A percentile compares a stretch with the other conserved stretches of the same genome.
These are phyloP conservation scores for Neltuma alba DNA, from an alignment of 306 rosid species.

Conservation along the genomic window DNA sequence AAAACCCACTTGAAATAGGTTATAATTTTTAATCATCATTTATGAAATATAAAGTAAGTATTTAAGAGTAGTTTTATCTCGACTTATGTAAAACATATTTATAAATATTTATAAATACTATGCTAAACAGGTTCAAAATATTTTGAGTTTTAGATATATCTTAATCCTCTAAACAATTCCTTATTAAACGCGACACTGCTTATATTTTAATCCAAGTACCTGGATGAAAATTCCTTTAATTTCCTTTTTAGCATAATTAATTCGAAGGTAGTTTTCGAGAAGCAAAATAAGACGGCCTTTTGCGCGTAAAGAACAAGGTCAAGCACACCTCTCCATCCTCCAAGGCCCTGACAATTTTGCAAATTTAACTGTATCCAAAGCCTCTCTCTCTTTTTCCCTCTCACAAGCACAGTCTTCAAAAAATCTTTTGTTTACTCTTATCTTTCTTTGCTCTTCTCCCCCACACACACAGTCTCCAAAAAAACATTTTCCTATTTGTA, in stretches of 20 bases:
- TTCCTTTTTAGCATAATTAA: not conserved
- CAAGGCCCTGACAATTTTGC: slow-evolving; percentile 28
- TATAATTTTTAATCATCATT: too few relatives aligned
- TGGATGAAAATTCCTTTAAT: not conserved
- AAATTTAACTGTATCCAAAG: not conserved
- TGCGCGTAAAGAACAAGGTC: slow-evolving; percentile 38
- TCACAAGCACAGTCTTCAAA: slow-evolving; percentile 59
- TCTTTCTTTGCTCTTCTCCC: slow-evolving; percentile 11
- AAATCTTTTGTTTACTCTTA: not conserved
- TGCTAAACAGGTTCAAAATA: too few relatives aligned
- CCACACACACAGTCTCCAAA: slow-evolving; percentile 60
- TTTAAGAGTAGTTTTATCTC: too few relatives aligned
- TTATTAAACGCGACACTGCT: not conserved
- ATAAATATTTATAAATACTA: too few relatives aligned
- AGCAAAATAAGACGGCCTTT: slow-evolving; percentile 67
- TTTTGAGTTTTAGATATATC: too few relatives aligned
- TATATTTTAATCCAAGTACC: not conserved
- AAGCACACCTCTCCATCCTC: slow-evolving; percentile 45
- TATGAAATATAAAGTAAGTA: too few relatives aligned
- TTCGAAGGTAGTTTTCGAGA: slow-evolving; percentile 27
- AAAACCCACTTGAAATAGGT: too few relatives aligned
- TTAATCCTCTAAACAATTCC: too few relatives aligned
- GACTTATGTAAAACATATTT: too few relatives aligned
- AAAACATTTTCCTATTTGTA: slow-evolving; percentile 17
- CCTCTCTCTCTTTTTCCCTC: slow-evolving; percentile 40